Evolutionary conservation across 2,329 filamentous ascomycete species (phyloP).

Genomic region (Coniosporium tulheliwenetii): DNA sequence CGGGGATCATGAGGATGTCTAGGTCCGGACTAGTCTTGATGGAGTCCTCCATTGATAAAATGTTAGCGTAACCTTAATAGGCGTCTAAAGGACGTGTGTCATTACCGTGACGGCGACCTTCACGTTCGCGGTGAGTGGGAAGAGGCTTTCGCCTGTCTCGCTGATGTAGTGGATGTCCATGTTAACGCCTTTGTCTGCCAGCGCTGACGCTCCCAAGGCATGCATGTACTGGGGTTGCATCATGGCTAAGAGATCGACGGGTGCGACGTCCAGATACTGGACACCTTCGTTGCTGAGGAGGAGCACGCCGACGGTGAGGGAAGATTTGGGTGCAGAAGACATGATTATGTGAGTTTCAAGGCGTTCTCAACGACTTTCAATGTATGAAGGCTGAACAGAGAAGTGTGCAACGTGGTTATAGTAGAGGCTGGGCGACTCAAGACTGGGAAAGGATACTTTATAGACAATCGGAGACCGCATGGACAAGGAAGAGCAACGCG

Average conservation of each 20-base stretch:
- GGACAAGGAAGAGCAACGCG: too few relatives aligned
- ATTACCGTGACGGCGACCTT: conserved; percentile 22
- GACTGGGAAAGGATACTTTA: too few relatives aligned
- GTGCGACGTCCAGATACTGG: conserved; percentile 17
- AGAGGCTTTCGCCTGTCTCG: conserved; percentile 19
- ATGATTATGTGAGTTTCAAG: too few relatives aligned
- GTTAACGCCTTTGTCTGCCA: conserved; percentile 16
- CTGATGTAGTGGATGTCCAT: conserved; percentile 21
- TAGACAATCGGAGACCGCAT: too few relatives aligned
- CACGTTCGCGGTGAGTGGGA: conserved; percentile 18
- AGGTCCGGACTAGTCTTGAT: conserved; percentile 18
- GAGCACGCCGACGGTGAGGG: conserved; percentile 15
- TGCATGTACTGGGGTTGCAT: conserved; percentile 14
- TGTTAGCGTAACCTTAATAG: conserved; percentile 3
- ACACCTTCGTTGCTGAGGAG: conserved; percentile 13
- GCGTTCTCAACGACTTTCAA: too few relatives aligned
- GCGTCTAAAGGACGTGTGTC: conserved; percentile 7
- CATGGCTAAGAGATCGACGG: conserved; percentile 17
- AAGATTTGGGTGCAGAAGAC: too few relatives aligned
- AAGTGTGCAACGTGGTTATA: too few relatives aligned
- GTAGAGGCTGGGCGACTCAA: too few relatives aligned
- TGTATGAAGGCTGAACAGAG: too few relatives aligned
- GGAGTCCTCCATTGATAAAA: conserved; percentile 11
- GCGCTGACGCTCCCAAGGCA: conserved; percentile 10
- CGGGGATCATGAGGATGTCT: conserved; percentile 18